Evolutionary conservation across 176 grass and related monocot species (phyloP), one percentile per base, ranked within the genome.

Genomic region (Zizania latifolia): DNA sequence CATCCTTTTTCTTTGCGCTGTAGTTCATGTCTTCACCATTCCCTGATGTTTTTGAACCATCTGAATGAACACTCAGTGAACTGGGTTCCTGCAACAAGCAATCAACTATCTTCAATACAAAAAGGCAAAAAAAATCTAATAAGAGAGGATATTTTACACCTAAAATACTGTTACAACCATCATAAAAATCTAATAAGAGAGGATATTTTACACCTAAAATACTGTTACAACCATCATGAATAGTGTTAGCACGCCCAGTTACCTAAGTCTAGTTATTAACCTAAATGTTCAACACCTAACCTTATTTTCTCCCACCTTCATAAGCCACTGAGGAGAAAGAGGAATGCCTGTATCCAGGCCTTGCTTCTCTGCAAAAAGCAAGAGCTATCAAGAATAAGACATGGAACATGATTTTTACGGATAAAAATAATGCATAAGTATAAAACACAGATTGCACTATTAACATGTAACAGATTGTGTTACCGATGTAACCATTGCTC

Each of bases 281-380:
- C 56, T 33, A 60, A 34, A 14, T 62, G 13, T 31, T 71, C 48
- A 29, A 57, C 37, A 55, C 40, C 58, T 66, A 44, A 85, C 43
- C 78, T 72, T 83, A 76, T 79, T 89, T 76, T 99, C 82, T 27
- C 85, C 82, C 65, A 86, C 62, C 67, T 94, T 99, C 82, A 94
- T 81, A 87, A 99, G 95, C 95, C 95, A 99, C 75, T 99, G 95
- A 88, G 95, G 95, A 84, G 95, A 99, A 82, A 99, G 95, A 32
- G 95, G 95, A 73, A 99, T 83, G 46, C 86, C 75, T 81, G 75
- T 86, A 71, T 99, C 91, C 70, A 82, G 62, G 60, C 82, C 89
- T 82, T 81, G 89, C 72, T 79, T 81, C 44, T 96, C 89, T 96
- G 81, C 64, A 76, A 72, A 74, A 69, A 45, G 24, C 27, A 87